A percentile compares a stretch with the other conserved stretches of the same genome.
Evolutionary conservation across 441 rosid genomes (phyloP).

Genomic region (Adansonia madagascariensis): DNA sequence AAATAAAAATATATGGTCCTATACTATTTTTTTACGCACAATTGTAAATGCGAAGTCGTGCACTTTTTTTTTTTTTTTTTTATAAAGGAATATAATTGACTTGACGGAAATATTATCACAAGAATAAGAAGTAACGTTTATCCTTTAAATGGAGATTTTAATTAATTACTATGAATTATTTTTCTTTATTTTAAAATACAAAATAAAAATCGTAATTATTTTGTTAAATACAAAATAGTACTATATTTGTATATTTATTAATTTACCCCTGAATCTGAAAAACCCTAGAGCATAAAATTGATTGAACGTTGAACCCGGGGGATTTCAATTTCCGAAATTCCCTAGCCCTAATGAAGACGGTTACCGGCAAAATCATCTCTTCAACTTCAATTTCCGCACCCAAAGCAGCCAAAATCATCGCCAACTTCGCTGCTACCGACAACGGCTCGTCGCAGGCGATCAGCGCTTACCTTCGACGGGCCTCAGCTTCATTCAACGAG

Average conservation of each 20-base stretch:
- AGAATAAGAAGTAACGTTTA: too few species aligned
- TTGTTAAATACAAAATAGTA: too few species aligned
- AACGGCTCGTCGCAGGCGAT: constrained; percentile 24
- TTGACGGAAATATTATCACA: not conserved
- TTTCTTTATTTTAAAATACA: too few species aligned
- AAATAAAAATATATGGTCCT: too few species aligned
- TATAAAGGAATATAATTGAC: too few species aligned
- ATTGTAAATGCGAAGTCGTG: too few species aligned
- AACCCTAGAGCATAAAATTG: not conserved
- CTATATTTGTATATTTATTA: too few species aligned
- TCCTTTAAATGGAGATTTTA: too few species aligned
- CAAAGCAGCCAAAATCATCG: constrained; percentile 10
- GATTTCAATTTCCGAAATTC: not conserved
- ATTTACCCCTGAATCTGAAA: not conserved
- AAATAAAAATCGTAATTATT: too few species aligned
- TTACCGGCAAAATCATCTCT: not conserved
- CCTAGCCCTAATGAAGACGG: constrained; percentile 19
- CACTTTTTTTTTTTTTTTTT: too few species aligned
- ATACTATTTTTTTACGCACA: too few species aligned
- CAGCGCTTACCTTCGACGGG: constrained; percentile 22
- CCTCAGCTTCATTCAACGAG: constrained; percentile 20
- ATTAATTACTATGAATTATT: too few species aligned
- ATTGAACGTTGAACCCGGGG: not conserved
- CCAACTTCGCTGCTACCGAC: constrained; percentile 10
- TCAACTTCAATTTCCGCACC: constrained; percentile 14